Evolutionary conservation across 306 rosid species (phyloP).

Genomic region (Astragalus glycyphyllos): DNA sequence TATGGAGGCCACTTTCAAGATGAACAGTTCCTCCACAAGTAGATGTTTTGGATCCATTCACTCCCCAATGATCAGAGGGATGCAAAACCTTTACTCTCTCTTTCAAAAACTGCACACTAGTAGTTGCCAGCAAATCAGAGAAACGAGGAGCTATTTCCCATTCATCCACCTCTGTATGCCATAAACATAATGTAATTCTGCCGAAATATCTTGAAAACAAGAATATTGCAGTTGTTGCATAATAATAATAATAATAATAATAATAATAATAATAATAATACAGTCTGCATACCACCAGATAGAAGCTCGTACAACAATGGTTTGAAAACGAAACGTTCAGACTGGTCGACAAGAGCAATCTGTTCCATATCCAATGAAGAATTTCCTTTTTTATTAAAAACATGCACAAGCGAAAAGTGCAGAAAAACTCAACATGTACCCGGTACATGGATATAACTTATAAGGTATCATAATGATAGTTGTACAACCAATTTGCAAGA

Average conservation of each 20-base stretch:
- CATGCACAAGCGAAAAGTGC: constrained; percentile 10
- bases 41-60: constrained; percentile 54
- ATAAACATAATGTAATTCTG: constrained; percentile 40
- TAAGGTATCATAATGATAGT: neutral
- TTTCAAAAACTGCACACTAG: constrained; percentile 75
- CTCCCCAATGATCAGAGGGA: constrained; percentile 67
- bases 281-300: constrained; percentile 69
- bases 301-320: constrained; percentile 98
- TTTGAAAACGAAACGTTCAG: constrained; percentile 67
- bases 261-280: constrained; percentile 24
- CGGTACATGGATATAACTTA: neutral
- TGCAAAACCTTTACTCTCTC: constrained; percentile 76
- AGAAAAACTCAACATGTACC: neutral
- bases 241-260: constrained; percentile 30
- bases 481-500: constrained; percentile 4
- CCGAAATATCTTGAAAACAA: constrained; percentile 36
- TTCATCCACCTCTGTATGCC: constrained; percentile 79
- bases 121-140: constrained; percentile 76
- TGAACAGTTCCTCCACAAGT: constrained; percentile 78
- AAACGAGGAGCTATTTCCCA: constrained; percentile 99
- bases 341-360: constrained; percentile 58
- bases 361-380: constrained; percentile 44
- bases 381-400: neutral
- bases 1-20: constrained; percentile 89
- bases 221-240: constrained; percentile 20